Evolutionary conservation across 805 yeast genomes (phyloP).

Genomic region (Jamesozyma lodderae): DNA sequence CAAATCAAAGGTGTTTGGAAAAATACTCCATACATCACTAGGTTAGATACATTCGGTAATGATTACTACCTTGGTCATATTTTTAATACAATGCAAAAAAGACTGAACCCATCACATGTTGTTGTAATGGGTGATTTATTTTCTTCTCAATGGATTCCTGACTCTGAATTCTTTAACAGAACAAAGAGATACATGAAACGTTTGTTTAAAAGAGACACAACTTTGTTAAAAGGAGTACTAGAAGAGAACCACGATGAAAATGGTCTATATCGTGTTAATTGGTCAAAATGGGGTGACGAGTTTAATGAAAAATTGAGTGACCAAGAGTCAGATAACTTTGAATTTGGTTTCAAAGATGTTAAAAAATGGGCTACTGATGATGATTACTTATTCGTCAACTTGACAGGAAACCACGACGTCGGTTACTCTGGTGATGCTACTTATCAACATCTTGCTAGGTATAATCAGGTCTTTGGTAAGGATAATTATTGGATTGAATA

Average conservation of each 20-base stretch:
- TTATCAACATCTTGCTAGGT: conserved; percentile 80
- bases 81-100: conserved; percentile 50
- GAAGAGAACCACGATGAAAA: conserved; percentile 23
- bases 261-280: conserved; percentile 22
- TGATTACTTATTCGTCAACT: conserved; percentile 65
- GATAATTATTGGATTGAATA: conserved; percentile 77
- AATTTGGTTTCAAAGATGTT: conserved; percentile 48
- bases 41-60: conserved; percentile 82
- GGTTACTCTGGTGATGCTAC: conserved; percentile 95
- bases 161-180: conserved; percentile 74
- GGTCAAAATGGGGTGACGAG: conserved; percentile 23
- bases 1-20: conserved; percentile 88
- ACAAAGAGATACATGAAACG: conserved; percentile 67
- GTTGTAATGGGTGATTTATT: conserved; percentile 89
- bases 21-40: conserved; percentile 56
- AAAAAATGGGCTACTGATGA: conserved; percentile 55
- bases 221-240: conserved; percentile 42
- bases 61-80: conserved; percentile 85
- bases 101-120: conserved; percentile 68
- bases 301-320: conserved; percentile 8
- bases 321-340: conserved; percentile 24
- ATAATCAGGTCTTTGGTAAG: conserved; percentile 63
- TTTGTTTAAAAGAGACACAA: conserved; percentile 54
- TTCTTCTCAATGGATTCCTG: conserved; percentile 90
- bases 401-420: conserved; percentile 92